phyloP scores from a whole-genome alignment of 2,329 filamentous ascomycete species.

The Aspergillus niger region DNA sequence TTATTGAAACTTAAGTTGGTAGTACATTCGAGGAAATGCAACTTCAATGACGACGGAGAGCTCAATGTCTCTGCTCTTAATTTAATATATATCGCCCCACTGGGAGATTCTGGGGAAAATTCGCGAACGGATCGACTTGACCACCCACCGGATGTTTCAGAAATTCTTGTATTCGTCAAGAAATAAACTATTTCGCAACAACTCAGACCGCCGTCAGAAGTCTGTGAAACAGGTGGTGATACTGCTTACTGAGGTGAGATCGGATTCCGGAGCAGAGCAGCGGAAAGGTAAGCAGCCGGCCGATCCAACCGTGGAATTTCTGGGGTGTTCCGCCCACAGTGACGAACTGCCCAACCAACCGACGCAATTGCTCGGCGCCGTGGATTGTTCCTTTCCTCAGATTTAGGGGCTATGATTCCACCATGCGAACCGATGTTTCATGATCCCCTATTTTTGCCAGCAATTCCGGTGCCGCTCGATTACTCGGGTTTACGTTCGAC shows the following conservation, averaged over 20 bases:
- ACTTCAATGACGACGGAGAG: no score
- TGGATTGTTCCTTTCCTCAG: not conserved
- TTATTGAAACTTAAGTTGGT: no score
- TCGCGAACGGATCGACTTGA: no score
- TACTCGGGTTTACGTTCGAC: conserved; percentile 5
- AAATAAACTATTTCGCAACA: no score
- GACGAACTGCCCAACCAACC: not conserved
- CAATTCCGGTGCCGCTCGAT: not conserved
- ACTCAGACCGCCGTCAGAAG: not conserved
- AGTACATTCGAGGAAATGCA: no score
- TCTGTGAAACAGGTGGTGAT: not conserved
- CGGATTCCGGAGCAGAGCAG: conserved; percentile 13
- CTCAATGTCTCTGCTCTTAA: no score
- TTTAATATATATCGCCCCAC: no score
- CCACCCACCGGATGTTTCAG: no score
- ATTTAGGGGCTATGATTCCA: not conserved
- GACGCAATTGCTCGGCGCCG: not conserved
- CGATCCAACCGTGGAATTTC: conserved; percentile 17
- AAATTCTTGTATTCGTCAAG: no score
- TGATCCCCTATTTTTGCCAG: not conserved
- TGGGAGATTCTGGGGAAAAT: no score
- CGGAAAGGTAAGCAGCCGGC: conserved; percentile 17
- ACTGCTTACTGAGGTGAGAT: not conserved
- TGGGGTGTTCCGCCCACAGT: conserved; percentile 3
- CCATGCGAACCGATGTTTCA: not conserved